phyloP scores from a whole-genome alignment of 176 grass and related monocot genomes.

The Triticum urartu region DNA sequence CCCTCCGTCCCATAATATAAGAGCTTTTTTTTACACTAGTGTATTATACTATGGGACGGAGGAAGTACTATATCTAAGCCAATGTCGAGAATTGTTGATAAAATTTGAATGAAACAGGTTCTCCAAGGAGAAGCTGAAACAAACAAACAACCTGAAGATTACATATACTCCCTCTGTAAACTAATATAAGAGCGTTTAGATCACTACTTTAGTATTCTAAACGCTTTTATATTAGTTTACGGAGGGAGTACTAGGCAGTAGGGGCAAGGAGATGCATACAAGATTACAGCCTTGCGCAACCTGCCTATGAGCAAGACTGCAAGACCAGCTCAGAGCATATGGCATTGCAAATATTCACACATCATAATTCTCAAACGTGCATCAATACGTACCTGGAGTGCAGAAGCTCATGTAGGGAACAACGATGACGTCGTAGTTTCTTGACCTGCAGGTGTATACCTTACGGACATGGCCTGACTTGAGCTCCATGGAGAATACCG shows the following conservation, averaged over 20 bases:
- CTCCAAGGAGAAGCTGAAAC: not conserved
- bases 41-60: too few species aligned
- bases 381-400: conserved; percentile 30
- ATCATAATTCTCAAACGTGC: not conserved
- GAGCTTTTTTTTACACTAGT: too few species aligned
- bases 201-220: too few species aligned
- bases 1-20: too few species aligned
- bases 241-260: not conserved
- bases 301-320: not conserved
- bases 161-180: too few species aligned
- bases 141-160: not conserved
- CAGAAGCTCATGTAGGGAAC: conserved; percentile 25
- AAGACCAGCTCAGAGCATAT: not conserved
- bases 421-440: conserved; percentile 2
- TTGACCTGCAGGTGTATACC: conserved; percentile 19
- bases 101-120: not conserved
- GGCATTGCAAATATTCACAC: not conserved
- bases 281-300: not conserved
- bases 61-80: not conserved
- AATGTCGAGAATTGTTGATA: not conserved
- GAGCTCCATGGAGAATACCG: not conserved
- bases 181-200: too few species aligned
- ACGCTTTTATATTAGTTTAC: too few species aligned
- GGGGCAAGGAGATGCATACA: not conserved
- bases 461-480: conserved; percentile 6